Evolutionary conservation across 176 grass and related monocot genomes (phyloP).

Genomic region (Oryza rufipogon): DNA sequence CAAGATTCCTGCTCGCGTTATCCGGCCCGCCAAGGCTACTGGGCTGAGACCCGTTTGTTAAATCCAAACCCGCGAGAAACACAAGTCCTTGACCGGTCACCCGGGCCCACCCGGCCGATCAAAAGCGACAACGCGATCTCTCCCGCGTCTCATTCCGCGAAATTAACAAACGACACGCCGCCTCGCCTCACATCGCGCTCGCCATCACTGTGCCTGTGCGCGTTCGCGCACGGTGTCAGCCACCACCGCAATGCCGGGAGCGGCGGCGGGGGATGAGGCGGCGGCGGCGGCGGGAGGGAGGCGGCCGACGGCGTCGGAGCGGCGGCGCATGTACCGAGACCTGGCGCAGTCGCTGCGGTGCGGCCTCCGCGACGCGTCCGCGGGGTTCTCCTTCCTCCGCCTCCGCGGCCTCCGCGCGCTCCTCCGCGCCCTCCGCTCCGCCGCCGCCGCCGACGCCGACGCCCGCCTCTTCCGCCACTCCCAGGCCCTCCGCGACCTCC

Average conservation of each 20-base stretch:
- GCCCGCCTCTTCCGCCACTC: constrained; percentile 47
- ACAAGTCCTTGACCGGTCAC: too few species aligned
- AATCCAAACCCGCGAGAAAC: too few species aligned
- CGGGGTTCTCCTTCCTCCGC: constrained; percentile 61
- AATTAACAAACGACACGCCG: constrained; percentile 23
- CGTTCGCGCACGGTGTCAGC: too few species aligned
- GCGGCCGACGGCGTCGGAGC: constrained; percentile 38
- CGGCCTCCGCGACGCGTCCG: constrained; percentile 55
- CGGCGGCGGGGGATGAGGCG: not conserved
- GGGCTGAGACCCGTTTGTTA: too few species aligned
- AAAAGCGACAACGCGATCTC: too few species aligned
- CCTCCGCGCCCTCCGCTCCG: constrained; percentile 51
- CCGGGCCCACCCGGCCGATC: too few species aligned
- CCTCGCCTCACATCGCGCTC: not conserved
- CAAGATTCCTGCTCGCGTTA: too few species aligned
- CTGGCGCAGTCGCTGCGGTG: constrained; percentile 52
- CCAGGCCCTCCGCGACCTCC: constrained; percentile 59
- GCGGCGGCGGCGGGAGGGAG: not conserved
- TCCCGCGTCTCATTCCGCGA: too few species aligned
- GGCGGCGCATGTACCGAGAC: constrained; percentile 47
- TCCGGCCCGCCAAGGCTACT: too few species aligned
- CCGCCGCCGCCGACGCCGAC: constrained; percentile 11
- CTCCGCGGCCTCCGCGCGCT: constrained; percentile 55
- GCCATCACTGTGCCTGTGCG: too few species aligned
- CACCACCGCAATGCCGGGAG: not conserved